Evolutionary conservation across 2,329 filamentous ascomycete genomes (phyloP), one percentile per base, ranked within the genome.

Genomic region (Colletotrichum godetiae): DNA sequence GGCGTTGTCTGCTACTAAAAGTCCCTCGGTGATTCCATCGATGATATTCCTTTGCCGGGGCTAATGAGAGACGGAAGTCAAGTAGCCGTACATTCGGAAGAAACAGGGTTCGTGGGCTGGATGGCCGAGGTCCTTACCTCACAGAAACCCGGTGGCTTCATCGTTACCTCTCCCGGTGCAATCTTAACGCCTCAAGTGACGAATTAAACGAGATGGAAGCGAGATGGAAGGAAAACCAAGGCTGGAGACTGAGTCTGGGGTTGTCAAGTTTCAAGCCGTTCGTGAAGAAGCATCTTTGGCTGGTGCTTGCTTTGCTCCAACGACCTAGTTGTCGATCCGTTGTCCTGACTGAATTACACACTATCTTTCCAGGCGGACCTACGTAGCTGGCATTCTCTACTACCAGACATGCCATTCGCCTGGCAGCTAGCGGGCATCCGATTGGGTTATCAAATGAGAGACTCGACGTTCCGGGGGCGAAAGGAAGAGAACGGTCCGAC

Each of bases 401-500:
- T 53, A 29, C 27, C 27, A 29, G 27, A 29, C 27, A 29, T 29
- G 31, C 24, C 55, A 33, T 59, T 60, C 22, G 55, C 27, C 49
- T 60, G 24, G 22, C 7, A 12, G 59, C n/a, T 22, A 62, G 37
- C 27, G 58, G 63, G 3, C 55, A 59, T 60, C 64, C 64, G 37
- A 57, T 46, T 65, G 64, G 64, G 2, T 35, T 33, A 55, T 35
- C 37, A 33, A 52, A 60, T 6, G 19, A 67, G 55, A 52, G 59
- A 24, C 55, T 66, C 61, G 71, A 56, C 67, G 29, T 15, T 37
- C 42, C 37, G 62, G n/a, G 35, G 35, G 61, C 31, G 33, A 57
- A 70, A 37, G 56, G 67, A 66, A 61, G 63, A 7, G 52, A 52
- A 66, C 46, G 46, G 55, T 22, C 66, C 46, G 60, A 55, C 70